Base-by-base conservation (phyloP, 1,139 yeast genomes). In the Pichia sp. region DNA sequence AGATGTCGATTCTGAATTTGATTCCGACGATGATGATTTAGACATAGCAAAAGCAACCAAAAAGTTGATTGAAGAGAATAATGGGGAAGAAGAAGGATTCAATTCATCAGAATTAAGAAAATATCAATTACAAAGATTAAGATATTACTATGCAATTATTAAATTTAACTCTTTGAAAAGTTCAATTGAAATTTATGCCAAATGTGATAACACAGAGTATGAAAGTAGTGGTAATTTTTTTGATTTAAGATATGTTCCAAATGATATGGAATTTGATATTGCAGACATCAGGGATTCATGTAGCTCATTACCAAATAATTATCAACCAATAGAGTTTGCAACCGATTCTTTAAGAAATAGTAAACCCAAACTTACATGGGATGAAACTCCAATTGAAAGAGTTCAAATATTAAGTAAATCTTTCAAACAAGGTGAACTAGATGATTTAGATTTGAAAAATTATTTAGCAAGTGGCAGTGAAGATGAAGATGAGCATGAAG, bases 181-280 rank as follows among this genome's bases (percentile, higher is more conserved):
- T 0, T 87, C 98, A 0, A 77, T 81, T 61, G 72, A 73, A 45
- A 89, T 95, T 44, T 95, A 91, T 66, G 83, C 82, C 45, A 86
- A 81, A 63, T 87, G 96, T 70, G 99, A 95, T 68, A 96, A 96
- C 29, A 81, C 97, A 0, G 99, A 95, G 69, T 93, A 81, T 64
- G 99, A 95, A 69, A 85, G 96, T 14, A 90, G 98, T 0, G 96
- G 99, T 22, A 95, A 95, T 66, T 80, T 88, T 53, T 91, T 95
- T 67, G 99, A 95, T 67, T 73, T 95, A 58, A 77, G 99, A 62
- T 95, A 88, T 64, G 82, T 95, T 52, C 99, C 99, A 0, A 96
- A 87, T 51, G 96, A 80, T 27, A 87, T 89, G 88, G 83, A 78
- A 4, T 93, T 93, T 68, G 91, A 84, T 27, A 87, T 82, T 38